Evolutionary conservation across 805 yeast genomes (phyloP).

Genomic region (Priceomyces melissophilus): DNA sequence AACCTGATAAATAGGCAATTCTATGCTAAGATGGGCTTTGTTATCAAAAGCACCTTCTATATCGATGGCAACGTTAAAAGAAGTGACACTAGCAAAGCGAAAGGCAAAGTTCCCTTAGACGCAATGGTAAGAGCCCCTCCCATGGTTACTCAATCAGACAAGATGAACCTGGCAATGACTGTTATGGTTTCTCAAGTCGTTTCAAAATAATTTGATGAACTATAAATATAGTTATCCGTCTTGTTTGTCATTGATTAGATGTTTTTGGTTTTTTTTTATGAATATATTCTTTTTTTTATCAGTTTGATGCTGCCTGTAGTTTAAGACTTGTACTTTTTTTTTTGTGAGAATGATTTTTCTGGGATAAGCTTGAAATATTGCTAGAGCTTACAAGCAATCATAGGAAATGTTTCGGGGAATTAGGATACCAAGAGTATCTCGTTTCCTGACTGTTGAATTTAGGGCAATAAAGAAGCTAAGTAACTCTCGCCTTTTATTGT

Average conservation of each 20-base stretch:
- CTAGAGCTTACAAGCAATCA: not conserved
- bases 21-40: constrained; percentile 53
- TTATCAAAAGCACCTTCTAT: constrained; percentile 28
- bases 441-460: not conserved
- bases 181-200: too few relatives aligned
- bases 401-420: constrained; percentile 6
- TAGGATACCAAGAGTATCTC: too few relatives aligned
- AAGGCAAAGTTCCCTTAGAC: constrained; percentile 6
- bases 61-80: constrained; percentile 17
- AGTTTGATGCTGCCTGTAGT: too few relatives aligned
- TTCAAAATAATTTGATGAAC: too few relatives aligned
- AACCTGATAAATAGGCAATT: constrained; percentile 51
- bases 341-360: not conserved
- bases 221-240: too few relatives aligned
- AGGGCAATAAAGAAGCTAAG: not conserved
- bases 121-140: constrained; percentile 17
- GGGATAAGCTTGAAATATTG: too few relatives aligned
- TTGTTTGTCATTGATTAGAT: not conserved
- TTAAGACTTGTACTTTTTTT: not conserved
- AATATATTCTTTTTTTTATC: not conserved
- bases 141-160: constrained; percentile 1
- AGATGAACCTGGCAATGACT: constrained; percentile 5
- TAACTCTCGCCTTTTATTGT: constrained; percentile 1
- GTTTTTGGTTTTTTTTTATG: constrained; percentile 1
- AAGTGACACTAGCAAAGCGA: constrained; percentile 11